Evolutionary conservation across 2,329 filamentous ascomycete species (phyloP).

Genomic region (Epichloe uncinata): DNA sequence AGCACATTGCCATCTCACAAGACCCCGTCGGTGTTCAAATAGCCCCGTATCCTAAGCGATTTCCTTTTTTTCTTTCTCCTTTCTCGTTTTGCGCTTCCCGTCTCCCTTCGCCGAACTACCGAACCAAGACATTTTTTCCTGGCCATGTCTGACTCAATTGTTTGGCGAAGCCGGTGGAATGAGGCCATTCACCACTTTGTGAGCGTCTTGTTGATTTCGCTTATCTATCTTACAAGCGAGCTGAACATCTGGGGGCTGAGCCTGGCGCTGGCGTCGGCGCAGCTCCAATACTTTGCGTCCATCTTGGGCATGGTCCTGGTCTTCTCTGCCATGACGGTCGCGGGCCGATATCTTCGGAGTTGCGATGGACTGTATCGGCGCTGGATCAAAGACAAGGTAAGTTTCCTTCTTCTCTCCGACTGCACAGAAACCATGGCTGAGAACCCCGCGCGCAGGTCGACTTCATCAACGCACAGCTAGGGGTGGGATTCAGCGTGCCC

Average conservation of each 20-base stretch:
- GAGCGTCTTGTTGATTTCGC: constrained; percentile 18
- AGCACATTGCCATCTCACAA: not conserved
- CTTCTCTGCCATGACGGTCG: constrained; percentile 21
- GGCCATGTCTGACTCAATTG: constrained; percentile 3
- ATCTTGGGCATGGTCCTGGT: constrained; percentile 33
- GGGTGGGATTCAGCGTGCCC: constrained; percentile 36
- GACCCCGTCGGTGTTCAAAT: constrained; percentile 3
- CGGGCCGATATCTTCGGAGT: constrained; percentile 8
- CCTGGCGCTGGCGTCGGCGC: constrained; percentile 16
- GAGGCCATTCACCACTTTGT: constrained; percentile 4
- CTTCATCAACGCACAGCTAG: constrained; percentile 37
- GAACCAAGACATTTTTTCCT: not conserved
- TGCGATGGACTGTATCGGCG: constrained; percentile 17
- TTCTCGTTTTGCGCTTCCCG: not conserved
- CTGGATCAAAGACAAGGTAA: constrained; percentile 22
- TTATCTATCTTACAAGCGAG: constrained; percentile 28
- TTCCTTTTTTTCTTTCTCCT: not conserved
- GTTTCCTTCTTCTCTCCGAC: not conserved
- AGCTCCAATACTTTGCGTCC: constrained; percentile 31
- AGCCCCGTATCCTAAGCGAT: constrained; percentile 1
- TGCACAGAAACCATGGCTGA: not conserved
- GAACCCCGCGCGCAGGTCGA: constrained; percentile 24
- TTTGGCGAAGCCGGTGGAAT: constrained; percentile 9
- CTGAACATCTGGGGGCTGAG: constrained; percentile 34
- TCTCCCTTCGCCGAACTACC: not conserved